Base-by-base conservation (phyloP, 1,284 basidiomycete genomes). In the Ceratobasidium theobromae region DNA sequence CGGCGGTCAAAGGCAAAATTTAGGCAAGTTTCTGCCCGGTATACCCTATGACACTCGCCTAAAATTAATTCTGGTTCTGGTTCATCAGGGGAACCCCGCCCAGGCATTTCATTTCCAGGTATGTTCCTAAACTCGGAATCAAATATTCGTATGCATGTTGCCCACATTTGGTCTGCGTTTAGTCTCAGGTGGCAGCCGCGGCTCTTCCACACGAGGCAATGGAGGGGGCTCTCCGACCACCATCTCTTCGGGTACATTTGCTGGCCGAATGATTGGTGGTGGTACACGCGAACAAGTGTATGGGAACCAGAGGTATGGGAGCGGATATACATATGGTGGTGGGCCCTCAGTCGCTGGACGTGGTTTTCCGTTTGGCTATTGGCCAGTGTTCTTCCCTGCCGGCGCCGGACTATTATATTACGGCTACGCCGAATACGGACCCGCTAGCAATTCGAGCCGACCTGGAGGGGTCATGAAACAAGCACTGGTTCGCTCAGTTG, bases 321-420 rank as follows among this genome's bases (percentile, higher is more conserved):
- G 68, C 33, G 72, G 72, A 5, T 73, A 72, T 46, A 66, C 71
- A 0, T 72, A 72, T 53, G 71, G 69, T 11, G 67, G 48, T 9
- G 67, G 69, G 14, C 60, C 35, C 11, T 70, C 55, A 30, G 67
- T 72, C n/a, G 53, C 64, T 6, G 68, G 69, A 4, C 25, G 71
- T 1, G 67, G 68, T 4, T 70, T 73, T 25, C 72, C 72, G 1
- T 74, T 68, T 35, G 68, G 65, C 6, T 73, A 73, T 46, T 73
- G 69, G 60, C 74, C 74, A 1, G 52, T 73, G 1, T 70, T 67
- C 8, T 16, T 45, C 0, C 60, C 68, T 4, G 30, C 41, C 32
- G 46, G 46, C 23, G 46, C 33, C n/a, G 57, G 57, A n/a, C 30
- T 18, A 14, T 45, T 55, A 30, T 73, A 73, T 43, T 73, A 74